Base-by-base conservation (phyloP, 192 early-diverging fungal genomes). In the Entomortierella parvispora region DNA sequence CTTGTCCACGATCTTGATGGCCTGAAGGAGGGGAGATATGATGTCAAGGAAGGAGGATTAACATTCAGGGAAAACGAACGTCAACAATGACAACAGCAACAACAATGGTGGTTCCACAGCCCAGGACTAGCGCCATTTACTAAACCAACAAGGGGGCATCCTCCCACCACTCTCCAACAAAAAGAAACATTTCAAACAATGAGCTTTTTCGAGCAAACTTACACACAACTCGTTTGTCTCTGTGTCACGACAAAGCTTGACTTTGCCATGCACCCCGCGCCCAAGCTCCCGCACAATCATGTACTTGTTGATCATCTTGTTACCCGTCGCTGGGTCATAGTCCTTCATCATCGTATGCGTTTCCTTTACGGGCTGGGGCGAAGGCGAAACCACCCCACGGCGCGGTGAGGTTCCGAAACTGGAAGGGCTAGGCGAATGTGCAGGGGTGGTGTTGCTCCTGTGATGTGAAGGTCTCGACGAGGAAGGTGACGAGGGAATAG, bases 301-400 rank as follows among this genome's bases (percentile, higher is more conserved):
- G 81, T 97, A 99, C 58, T 97, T 88, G 81, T 99, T 99, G 70
- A 99, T 94, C 87, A 93, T 92, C 66, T 99, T 99, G 80, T 92
- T 91, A 18, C 96, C 97, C 1, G 93, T 94, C 44, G 74, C 80
- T 45, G 90, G 88, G 68, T 97, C 94, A 77, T 92, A 90, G 54
- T 93, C 90, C 43, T 94, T 90, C 63, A 89, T 88, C 75, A 98
- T 92, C 43, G 83, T 89, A 54, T 87, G 83, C 2, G 96, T 98
- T 77, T 96, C 96, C 61, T 93, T 90, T 29, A 97, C 93, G 25
- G 74, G 74, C 26, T 63, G 67, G 10, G 74, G 65, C 20, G 74
- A 63, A 12, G 74, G 74, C 0, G 74, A 77, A 15, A 47, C 61
- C 33, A 61, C 61, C 0, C 64, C 32, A 15, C 60, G 46, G 17